These are phyloP conservation scores for Vickermania spadyakhi DNA, from an alignment of 208 protist species.

Conservation along the genomic window DNA sequence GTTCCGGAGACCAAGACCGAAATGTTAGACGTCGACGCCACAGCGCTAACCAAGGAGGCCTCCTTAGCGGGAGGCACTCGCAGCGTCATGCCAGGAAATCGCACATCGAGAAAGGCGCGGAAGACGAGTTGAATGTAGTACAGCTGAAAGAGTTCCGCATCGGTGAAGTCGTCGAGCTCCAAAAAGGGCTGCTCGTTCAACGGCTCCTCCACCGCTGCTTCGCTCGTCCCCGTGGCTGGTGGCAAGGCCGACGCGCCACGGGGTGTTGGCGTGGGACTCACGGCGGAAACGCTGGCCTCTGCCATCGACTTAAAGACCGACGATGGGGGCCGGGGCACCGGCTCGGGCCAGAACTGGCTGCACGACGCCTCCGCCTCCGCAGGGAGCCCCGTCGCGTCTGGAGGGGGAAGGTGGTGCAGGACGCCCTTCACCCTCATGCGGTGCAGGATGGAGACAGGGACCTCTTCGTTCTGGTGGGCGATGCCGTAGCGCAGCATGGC, in stretches of 20 bases:
- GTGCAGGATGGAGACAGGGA: not conserved
- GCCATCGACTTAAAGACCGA: too few relatives aligned
- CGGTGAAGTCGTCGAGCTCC: slow-evolving; percentile 57
- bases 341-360: not conserved
- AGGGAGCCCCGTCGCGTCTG: too few relatives aligned
- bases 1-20: slow-evolving; percentile 1
- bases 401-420: not conserved
- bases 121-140: slow-evolving; percentile 80
- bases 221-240: too few relatives aligned
- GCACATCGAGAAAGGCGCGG: slow-evolving; percentile 62
- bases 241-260: too few relatives aligned
- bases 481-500: not conserved
- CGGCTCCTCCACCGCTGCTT: too few relatives aligned
- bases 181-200: slow-evolving; percentile 9
- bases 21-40: not conserved
- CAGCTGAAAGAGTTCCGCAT: slow-evolving; percentile 81
- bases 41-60: not conserved
- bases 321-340: not conserved
- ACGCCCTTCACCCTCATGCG: not conserved
- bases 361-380: too few relatives aligned
- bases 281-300: too few relatives aligned
- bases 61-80: not conserved
- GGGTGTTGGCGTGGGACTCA: too few relatives aligned
- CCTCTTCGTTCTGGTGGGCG: not conserved
- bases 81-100: slow-evolving; percentile 32